Conservation (phyloP, 257 asterid genomes). For the Cinchona pubescens region DNA sequence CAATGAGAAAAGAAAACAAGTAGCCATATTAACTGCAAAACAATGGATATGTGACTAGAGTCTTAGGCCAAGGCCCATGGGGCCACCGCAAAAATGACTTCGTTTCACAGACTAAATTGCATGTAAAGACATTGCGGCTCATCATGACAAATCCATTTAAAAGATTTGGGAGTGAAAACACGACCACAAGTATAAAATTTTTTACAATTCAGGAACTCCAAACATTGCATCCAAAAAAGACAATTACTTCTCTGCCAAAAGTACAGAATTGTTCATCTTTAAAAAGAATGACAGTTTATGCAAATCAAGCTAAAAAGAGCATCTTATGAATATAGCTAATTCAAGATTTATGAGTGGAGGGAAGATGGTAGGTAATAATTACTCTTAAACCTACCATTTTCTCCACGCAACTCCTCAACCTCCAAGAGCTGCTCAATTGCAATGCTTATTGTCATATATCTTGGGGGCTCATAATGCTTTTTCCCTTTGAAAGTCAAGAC, state of each 20-base stretch:
- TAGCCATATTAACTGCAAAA: neutral
- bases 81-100: neutral
- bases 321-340: neutral
- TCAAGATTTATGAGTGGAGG: neutral
- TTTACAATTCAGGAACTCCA: neutral
- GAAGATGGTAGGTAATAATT: neutral
- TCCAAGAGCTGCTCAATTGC: slow-evolving; percentile 92
- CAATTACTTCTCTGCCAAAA: neutral
- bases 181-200: neutral
- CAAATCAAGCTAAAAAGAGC: neutral
- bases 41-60: too few species aligned
- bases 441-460: slow-evolving; percentile 76
- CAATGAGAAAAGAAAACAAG: neutral
- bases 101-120: neutral
- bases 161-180: neutral
- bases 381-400: slow-evolving; percentile 43
- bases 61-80: neutral
- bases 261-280: neutral
- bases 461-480: slow-evolving; percentile 81
- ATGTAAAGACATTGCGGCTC: neutral
- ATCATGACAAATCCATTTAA: neutral
- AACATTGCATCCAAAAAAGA: neutral
- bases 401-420: slow-evolving; percentile 57
- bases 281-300: too few species aligned
- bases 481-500: slow-evolving; percentile 54